A percentile compares a stretch with the other conserved stretches of the same genome.
phyloP scores from a whole-genome alignment of 1,284 basidiomycete species.

The Puccinia horiana region DNA sequence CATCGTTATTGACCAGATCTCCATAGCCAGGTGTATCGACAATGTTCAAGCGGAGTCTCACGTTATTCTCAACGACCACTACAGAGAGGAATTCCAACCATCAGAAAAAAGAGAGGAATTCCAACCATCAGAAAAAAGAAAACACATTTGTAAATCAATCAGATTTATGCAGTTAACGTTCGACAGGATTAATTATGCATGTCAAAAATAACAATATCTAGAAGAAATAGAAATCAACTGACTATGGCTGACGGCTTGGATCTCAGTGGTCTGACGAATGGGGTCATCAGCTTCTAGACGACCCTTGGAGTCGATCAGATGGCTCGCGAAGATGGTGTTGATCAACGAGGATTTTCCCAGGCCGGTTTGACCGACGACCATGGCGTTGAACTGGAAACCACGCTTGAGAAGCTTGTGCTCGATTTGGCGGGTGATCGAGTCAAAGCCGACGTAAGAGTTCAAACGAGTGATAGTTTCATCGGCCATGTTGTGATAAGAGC shows the following conservation, averaged over 20 bases:
- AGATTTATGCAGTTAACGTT: background rate
- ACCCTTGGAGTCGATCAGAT: slow-evolving; percentile 96
- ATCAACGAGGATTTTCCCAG: slow-evolving; percentile 97
- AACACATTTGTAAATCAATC: background rate
- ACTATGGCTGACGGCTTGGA: slow-evolving; percentile 93
- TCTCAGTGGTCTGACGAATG: slow-evolving; percentile 91
- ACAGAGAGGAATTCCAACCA: slow-evolving; percentile 36
- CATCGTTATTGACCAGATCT: slow-evolving; percentile 98
- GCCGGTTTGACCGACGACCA: slow-evolving; percentile 93
- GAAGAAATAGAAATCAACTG: slow-evolving; percentile 55
- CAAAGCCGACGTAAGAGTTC: slow-evolving; percentile 59
- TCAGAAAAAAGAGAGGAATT: background rate
- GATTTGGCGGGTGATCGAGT: slow-evolving; percentile 86
- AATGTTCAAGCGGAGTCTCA: slow-evolving; percentile 91
- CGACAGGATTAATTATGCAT: background rate
- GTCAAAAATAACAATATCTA: too few relatives aligned
- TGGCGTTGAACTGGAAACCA: slow-evolving; percentile 98
- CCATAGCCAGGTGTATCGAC: slow-evolving; percentile 99
- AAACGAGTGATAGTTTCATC: slow-evolving; percentile 54
- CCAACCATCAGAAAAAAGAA: background rate
- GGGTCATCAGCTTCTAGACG: slow-evolving; percentile 82
- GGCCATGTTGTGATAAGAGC: slow-evolving; percentile 14
- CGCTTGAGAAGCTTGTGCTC: slow-evolving; percentile 99
- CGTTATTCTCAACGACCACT: slow-evolving; percentile 96
- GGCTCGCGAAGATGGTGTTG: slow-evolving; percentile 97